These are phyloP conservation scores for Sequoiadendron giganteum DNA, from an alignment of 75 land plant species.

Conservation along the genomic window DNA sequence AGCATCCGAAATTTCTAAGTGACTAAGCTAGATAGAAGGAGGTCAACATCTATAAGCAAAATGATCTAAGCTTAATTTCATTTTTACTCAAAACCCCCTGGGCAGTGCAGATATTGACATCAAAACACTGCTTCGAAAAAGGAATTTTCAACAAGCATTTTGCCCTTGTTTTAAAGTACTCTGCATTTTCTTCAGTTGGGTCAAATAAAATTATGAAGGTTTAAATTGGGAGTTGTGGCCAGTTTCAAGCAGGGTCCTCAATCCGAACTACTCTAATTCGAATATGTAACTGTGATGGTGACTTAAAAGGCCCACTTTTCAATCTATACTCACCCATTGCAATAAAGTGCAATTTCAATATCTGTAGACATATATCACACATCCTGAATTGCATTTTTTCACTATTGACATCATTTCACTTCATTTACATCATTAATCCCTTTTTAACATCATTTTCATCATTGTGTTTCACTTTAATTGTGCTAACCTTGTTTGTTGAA, in stretches of 20 bases:
- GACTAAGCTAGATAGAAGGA: too few relatives aligned
- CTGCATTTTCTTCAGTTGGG: not conserved
- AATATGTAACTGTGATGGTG: not conserved
- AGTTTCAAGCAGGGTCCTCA: not conserved
- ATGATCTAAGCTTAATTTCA: not conserved
- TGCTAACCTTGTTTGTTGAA: too few relatives aligned
- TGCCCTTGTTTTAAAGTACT: too few relatives aligned
- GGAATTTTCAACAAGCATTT: not conserved
- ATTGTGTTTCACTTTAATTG: too few relatives aligned
- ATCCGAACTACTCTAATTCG: not conserved
- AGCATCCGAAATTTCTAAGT: not conserved
- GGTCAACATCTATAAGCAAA: too few relatives aligned
- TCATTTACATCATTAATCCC: too few relatives aligned
- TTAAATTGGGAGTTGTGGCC: too few relatives aligned
- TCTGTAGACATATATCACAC: too few relatives aligned
- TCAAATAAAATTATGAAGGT: not conserved
- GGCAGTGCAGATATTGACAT: not conserved
- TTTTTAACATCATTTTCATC: too few relatives aligned
- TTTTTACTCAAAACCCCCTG: not conserved
- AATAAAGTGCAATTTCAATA: not conserved
- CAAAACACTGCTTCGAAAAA: not conserved
- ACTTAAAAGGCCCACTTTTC: not conserved
- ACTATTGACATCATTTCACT: too few relatives aligned
- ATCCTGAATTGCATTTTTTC: too few relatives aligned
- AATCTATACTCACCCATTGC: not conserved